Evolutionary conservation across 805 yeast genomes (phyloP), one percentile per base, ranked within the genome.

Genomic region (Kodamaea restingae): DNA sequence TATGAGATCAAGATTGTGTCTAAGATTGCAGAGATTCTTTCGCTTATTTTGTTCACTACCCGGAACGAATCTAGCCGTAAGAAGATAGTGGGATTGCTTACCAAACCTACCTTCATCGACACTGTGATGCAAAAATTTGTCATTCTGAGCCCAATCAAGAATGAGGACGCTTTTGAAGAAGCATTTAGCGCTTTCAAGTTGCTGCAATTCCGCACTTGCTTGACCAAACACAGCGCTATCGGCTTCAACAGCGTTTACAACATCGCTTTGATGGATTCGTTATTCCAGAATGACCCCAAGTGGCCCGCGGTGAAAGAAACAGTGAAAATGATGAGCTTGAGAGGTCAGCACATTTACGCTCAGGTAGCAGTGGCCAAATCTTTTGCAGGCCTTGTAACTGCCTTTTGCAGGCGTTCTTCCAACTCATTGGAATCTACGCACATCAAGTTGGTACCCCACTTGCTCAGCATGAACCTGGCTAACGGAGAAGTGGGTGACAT

Each of bases 311-410:
- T 75, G 25, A 68, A 80, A 41, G 63, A 67, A 3, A 75, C 73
- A 28, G 70, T 87, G 4, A 58, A 74, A 2, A 66, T 71, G 1
- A 78, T 84, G 1, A 80, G 88, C 43, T 58, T 80, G 32, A 81
- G 81, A 49, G 53, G 79, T 35, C 87, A 87, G 45, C 72, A 70
- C 48, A 71, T 78, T 6, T 71, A 79, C 29, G 73, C 90, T 1
- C 95, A 88, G 51, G 67, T 81, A 11, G 66, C 76, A 3, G 75
- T 84, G 15, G 83, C 87, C 3, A 82, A 81, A 49, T 75, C 95
- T 0, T 79, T 86, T 74, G 88, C 91, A 36, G 88, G 93, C 1
- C 64, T 88, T 24, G 45, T 87, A 15, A 80, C 91, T 0, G 76
- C 91, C 0, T 81, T 65, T 50, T 73, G 84, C 42, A 73, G 78